A percentile compares a stretch with the other conserved stretches of the same genome.
Conservation (phyloP, 2,329 filamentous ascomycete genomes). For the Falciphora oryzae region DNA sequence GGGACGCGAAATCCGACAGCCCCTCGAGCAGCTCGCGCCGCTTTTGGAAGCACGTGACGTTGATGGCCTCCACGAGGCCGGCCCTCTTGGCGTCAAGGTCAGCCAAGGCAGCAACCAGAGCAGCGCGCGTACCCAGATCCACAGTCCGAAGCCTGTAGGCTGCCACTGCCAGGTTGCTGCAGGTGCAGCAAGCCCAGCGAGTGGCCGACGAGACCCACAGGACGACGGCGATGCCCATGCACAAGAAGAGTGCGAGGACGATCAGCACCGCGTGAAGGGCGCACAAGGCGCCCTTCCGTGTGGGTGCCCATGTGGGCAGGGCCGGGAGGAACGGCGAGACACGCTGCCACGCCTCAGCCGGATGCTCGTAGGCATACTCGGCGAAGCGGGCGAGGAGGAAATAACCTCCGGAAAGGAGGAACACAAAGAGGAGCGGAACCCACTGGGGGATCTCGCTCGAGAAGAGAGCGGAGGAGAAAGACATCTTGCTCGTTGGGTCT, state of each 20-base stretch:
- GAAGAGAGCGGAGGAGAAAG: background rate
- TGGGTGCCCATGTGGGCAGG: background rate
- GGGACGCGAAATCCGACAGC: background rate
- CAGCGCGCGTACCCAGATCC: background rate
- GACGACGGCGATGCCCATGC: no score
- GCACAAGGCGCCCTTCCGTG: no score
- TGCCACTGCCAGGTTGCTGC: background rate
- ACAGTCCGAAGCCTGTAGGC: background rate
- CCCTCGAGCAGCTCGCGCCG: background rate
- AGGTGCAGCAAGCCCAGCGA: no score
- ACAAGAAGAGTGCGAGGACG: background rate
- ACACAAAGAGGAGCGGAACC: background rate
- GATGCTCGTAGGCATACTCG: no score
- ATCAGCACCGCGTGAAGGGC: background rate
- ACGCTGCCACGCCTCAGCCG: no score
- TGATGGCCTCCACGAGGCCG: background rate
- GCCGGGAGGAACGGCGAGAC: no score
- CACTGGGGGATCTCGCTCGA: no score
- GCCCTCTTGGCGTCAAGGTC: background rate
- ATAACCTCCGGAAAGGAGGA: background rate
- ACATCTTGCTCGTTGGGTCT: background rate
- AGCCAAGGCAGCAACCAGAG: background rate
- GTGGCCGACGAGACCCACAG: no score
- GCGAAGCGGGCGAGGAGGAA: no score
- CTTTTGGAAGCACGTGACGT: background rate